A percentile compares a stretch with the other conserved stretches of the same genome.
These are phyloP conservation scores for Hypoxylon crocopeplum DNA, from an alignment of 495 filamentous ascomycete species.

Conservation along the genomic window DNA sequence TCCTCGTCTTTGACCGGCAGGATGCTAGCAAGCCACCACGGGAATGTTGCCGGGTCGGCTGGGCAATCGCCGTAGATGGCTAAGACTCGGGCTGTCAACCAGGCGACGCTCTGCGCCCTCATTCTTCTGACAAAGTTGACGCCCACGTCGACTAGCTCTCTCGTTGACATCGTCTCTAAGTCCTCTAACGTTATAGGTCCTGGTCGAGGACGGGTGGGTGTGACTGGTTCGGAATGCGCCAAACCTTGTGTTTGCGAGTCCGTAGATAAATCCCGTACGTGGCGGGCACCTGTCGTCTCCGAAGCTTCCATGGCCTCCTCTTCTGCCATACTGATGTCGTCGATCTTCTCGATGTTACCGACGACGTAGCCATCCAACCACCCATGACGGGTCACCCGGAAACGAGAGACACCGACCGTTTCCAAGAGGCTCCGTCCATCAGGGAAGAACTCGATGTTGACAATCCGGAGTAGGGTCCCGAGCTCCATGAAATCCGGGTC, in stretches of 20 bases:
- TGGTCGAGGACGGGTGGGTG: conserved; percentile 10
- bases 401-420: conserved; percentile 75
- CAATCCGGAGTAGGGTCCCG: conserved; percentile 78
- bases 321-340: conserved; percentile 80
- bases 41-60: conserved; percentile 75
- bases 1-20: conserved; percentile 77
- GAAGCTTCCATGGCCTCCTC: conserved; percentile 76
- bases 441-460: conserved; percentile 71
- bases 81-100: conserved; percentile 74
- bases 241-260: conserved; percentile 9
- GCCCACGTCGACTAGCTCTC: conserved; percentile 68
- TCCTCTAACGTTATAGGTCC: conserved; percentile 39
- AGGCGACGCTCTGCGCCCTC: conserved; percentile 68
- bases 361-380: conserved; percentile 78
- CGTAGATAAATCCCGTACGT: conserved; percentile 16
- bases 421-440: conserved; percentile 84
- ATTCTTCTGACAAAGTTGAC: conserved; percentile 71
- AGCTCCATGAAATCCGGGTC: conserved; percentile 66
- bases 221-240: background rate
- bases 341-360: conserved; percentile 72
- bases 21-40: conserved; percentile 90
- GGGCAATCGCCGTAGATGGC: conserved; percentile 80
- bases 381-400: conserved; percentile 69
- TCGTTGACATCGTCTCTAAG: conserved; percentile 70
- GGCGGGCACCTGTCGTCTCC: conserved; percentile 55